Percentiles rank a stretch among this genome's conserved stretches.
Evolutionary conservation across 1,284 basidiomycete species (phyloP).

Genomic region (Ganoderma resinaceum): DNA sequence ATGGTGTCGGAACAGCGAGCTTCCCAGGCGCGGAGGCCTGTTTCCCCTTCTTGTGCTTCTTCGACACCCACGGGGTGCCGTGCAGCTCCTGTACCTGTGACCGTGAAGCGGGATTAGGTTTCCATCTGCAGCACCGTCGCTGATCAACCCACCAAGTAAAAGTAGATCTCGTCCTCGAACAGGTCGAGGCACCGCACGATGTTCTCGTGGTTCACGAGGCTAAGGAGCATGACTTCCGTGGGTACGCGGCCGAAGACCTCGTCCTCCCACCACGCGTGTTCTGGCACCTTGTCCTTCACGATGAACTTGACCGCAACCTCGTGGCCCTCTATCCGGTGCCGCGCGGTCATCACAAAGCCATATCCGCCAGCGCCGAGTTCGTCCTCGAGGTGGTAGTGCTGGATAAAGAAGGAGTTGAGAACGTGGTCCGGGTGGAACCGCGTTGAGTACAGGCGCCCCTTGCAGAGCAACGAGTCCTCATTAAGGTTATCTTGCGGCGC

Average conservation of each 20-base stretch:
- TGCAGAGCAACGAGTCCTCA: slow-evolving; percentile 33
- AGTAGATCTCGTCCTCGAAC: slow-evolving; percentile 85
- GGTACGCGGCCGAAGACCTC: slow-evolving; percentile 69
- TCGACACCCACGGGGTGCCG: slow-evolving; percentile 80
- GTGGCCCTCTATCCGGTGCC: slow-evolving; percentile 56
- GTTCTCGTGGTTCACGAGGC: slow-evolving; percentile 77
- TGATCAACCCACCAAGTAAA: slow-evolving; percentile 75
- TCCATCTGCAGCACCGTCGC: slow-evolving; percentile 14
- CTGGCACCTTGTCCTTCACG: slow-evolving; percentile 83
- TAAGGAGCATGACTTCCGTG: slow-evolving; percentile 82
- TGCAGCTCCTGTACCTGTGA: slow-evolving; percentile 89
- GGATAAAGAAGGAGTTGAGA: slow-evolving; percentile 73
- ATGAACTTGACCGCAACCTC: slow-evolving; percentile 96
- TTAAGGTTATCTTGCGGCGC: slow-evolving; percentile 16
- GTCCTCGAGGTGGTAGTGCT: slow-evolving; percentile 72
- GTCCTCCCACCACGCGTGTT: slow-evolving; percentile 82
- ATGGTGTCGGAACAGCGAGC: slow-evolving; percentile 38
- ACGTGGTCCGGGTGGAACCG: slow-evolving; percentile 68
- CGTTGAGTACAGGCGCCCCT: slow-evolving; percentile 52
- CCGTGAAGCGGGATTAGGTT: slow-evolving; percentile 11
- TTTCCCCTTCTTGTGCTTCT: slow-evolving; percentile 39
- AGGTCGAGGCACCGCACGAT: slow-evolving; percentile 86
- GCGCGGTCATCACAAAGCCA: slow-evolving; percentile 89
- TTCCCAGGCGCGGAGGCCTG: slow-evolving; percentile 40
- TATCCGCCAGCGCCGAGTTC: slow-evolving; percentile 93